Evolutionary conservation across 345 rosid genomes (phyloP).

Genomic region (Eutrema yunnanense): DNA sequence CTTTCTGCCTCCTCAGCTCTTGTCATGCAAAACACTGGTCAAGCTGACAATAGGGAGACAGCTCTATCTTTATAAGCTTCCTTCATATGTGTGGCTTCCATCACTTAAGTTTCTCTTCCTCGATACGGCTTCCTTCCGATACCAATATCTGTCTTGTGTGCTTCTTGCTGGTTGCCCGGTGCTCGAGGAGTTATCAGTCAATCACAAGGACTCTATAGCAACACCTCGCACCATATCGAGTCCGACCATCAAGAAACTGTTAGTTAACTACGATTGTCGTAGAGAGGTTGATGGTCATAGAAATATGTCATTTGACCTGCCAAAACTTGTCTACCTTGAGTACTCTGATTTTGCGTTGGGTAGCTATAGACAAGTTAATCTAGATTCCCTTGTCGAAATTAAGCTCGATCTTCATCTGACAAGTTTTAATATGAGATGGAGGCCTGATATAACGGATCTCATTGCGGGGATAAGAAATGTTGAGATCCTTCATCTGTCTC

Average conservation of each 20-base stretch:
- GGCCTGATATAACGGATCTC: background rate
- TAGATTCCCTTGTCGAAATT: background rate
- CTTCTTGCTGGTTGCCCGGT: background rate
- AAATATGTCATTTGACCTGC: background rate
- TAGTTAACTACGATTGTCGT: background rate
- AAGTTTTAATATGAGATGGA: too few species aligned
- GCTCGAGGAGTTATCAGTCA: background rate
- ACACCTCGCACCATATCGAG: background rate
- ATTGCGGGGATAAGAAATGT: background rate
- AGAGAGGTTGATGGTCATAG: too few species aligned
- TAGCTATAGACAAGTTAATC: too few species aligned
- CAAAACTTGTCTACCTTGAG: background rate
- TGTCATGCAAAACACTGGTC: background rate
- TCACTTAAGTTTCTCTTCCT: conserved; percentile 8
- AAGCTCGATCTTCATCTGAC: background rate
- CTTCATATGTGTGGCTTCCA: background rate
- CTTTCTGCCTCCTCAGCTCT: background rate
- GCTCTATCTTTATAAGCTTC: background rate
- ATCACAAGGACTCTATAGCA: background rate
- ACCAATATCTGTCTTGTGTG: background rate
- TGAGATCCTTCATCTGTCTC: background rate
- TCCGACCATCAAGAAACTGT: background rate
- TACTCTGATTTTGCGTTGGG: background rate
- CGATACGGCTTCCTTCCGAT: background rate
- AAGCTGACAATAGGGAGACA: background rate